Evolutionary conservation across 208 protist genomes (phyloP), one percentile per base, ranked within the genome.

Genomic region (Acanthamoeba divionensis): DNA sequence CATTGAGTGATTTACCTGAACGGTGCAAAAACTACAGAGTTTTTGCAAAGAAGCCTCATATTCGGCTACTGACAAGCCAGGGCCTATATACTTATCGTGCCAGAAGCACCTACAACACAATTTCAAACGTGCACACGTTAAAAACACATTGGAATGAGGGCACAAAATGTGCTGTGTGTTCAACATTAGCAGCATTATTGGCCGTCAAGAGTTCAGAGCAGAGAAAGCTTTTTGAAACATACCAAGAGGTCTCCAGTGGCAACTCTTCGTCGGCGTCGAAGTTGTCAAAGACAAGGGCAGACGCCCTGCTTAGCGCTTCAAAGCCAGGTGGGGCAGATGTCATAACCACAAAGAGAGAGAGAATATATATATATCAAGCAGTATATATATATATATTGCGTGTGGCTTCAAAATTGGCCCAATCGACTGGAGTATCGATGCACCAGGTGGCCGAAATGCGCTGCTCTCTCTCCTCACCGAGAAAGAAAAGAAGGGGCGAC

Each of bases 31-130:
- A 26, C 36, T 87, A 60, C 50, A 63, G 7, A 87, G 55, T 60
- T 87, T 87, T 44, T 87, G 79, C 2, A 87, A 45, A 18, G 79
- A 87, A 7, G 79, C 79, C 31, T 87, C 79, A 60, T 87, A 87
- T 60, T 87, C 79, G n/a, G 48, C 57, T 33, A 60, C 79, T 13
- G 79, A 87, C 18, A 67, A 44, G 24, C 79, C 79, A n/a, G 79
- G 79, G 3, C 79, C 79, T 8, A 87, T 87, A 44, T 71, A 87
- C 79, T 87, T 87, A 31, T 87, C 79, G 57, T 87, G 79, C 79
- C 79, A 87, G 79, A 87, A 87, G 13, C 41, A 87, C 79, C 79
- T 87, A 36, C 0, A 31, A n/a, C n/a, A n/a, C n/a, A n/a, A n/a
- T n/a, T n/a, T n/a, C n/a, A n/a, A n/a, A n/a, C n/a, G n/a, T n/a